Evolutionary conservation across 352 stramenopile species (phyloP).

Genomic region (Globisporangium uncinulatum): DNA sequence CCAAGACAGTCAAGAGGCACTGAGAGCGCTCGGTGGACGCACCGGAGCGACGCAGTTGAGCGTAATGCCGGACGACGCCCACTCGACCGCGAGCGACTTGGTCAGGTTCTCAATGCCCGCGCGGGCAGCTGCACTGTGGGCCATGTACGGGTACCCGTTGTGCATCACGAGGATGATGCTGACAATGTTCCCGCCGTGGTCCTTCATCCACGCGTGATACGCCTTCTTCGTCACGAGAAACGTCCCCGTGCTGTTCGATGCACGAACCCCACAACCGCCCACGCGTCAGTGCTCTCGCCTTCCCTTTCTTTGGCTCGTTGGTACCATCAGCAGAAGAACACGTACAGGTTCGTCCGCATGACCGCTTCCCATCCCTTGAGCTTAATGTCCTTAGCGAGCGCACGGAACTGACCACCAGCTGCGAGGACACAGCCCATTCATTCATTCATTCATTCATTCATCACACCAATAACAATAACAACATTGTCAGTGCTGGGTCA

Average conservation of each 20-base stretch:
- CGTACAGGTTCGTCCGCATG: constrained; percentile 87
- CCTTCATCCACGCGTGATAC: constrained; percentile 91
- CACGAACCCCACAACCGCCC: not conserved
- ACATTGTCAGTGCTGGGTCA: too few species aligned
- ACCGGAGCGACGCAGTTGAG: constrained; percentile 93
- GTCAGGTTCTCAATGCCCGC: constrained; percentile 92
- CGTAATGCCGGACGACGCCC: constrained; percentile 88
- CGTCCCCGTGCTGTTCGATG: constrained; percentile 63
- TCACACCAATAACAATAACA: too few species aligned
- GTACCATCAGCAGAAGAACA: not conserved
- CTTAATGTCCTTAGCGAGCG: constrained; percentile 84
- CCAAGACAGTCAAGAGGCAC: constrained; percentile 5
- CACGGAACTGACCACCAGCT: constrained; percentile 91
- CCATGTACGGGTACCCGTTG: constrained; percentile 92
- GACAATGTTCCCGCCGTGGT: constrained; percentile 91
- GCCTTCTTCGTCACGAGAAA: constrained; percentile 91
- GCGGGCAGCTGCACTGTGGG: constrained; percentile 86
- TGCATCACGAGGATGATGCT: constrained; percentile 94
- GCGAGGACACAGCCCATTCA: not conserved
- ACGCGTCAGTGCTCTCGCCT: not conserved
- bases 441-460: too few species aligned
- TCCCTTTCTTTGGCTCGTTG: not conserved
- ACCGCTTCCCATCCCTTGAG: constrained; percentile 90
- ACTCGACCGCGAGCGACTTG: constrained; percentile 92
- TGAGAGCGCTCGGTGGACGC: constrained; percentile 23